Percentiles rank a stretch among this genome's conserved stretches.
Evolutionary conservation across 352 stramenopile species (phyloP).

Genomic region (Globisporangium spinosum): DNA sequence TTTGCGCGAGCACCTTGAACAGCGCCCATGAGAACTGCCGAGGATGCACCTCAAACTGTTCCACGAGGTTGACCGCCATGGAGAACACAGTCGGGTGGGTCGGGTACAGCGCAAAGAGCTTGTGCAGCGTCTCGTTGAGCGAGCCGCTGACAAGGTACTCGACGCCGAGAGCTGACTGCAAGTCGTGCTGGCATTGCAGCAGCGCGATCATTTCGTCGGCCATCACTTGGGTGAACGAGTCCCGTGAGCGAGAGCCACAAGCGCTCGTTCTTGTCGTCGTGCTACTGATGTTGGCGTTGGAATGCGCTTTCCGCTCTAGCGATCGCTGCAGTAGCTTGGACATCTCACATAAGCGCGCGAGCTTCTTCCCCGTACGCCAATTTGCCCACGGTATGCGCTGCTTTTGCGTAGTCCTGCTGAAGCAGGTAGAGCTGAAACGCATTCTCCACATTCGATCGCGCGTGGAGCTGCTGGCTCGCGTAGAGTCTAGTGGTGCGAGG

Average conservation of each 20-base stretch:
- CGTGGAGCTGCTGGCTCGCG: constrained; percentile 36
- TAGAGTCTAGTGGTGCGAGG: constrained; percentile 41
- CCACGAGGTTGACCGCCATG: constrained; percentile 32
- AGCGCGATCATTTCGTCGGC: constrained; percentile 44
- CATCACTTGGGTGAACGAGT: constrained; percentile 51
- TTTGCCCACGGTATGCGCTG: constrained; percentile 37
- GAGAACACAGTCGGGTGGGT: constrained; percentile 33
- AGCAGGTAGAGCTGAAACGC: constrained; percentile 31
- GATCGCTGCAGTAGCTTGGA: constrained; percentile 27
- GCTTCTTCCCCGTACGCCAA: constrained; percentile 40
- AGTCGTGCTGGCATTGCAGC: constrained; percentile 35
- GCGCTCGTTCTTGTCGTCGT: background rate
- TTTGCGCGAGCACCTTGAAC: constrained; percentile 37
- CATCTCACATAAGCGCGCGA: constrained; percentile 35
- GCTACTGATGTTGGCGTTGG: background rate
- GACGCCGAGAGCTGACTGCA: constrained; percentile 35
- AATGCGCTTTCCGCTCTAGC: background rate
- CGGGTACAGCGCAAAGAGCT: constrained; percentile 50
- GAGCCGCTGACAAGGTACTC: constrained; percentile 47
- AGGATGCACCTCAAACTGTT: constrained; percentile 41
- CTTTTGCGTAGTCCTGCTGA: constrained; percentile 26
- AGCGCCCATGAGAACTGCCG: constrained; percentile 57
- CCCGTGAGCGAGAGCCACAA: constrained; percentile 16
- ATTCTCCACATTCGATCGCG: constrained; percentile 25
- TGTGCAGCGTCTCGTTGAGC: constrained; percentile 54